These are phyloP conservation scores for Zygoascus ofunaensis DNA, from an alignment of 805 yeast genomes.

Conservation along the genomic window DNA sequence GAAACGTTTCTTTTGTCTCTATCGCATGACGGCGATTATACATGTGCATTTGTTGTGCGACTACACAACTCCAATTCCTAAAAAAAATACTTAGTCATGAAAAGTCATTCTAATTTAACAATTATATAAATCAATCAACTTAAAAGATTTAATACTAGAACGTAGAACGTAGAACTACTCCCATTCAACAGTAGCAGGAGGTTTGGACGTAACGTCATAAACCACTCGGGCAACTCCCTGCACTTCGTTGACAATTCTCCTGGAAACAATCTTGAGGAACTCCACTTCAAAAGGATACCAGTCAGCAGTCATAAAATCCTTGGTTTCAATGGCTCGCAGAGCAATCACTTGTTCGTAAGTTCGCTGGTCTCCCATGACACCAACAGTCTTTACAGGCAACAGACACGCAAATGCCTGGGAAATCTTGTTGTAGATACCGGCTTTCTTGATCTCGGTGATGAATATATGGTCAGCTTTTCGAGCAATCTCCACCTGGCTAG, in stretches of 20 bases:
- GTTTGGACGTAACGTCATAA: constrained; percentile 96
- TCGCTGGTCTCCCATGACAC: constrained; percentile 99
- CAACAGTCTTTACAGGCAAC: constrained; percentile 95
- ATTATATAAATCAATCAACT: not conserved
- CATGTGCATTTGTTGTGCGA: constrained; percentile 49
- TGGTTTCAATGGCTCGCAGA: constrained; percentile 93
- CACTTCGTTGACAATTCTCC: constrained; percentile 97
- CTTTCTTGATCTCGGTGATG: constrained; percentile 89
- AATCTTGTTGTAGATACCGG: constrained; percentile 85
- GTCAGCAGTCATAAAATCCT: constrained; percentile 99
- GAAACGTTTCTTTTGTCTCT: constrained; percentile 48
- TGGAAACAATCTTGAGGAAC: constrained; percentile 85
- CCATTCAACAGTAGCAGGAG: constrained; percentile 99
- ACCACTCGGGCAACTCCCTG: constrained; percentile 99
- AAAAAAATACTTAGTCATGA: no score
- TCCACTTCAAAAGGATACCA: constrained; percentile 92
- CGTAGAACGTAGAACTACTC: constrained; percentile 43
- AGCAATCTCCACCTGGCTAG: constrained; percentile 87
- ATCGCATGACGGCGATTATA: constrained; percentile 56
- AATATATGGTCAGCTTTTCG: constrained; percentile 94
- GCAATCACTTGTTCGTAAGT: constrained; percentile 99
- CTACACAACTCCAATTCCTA: not conserved
- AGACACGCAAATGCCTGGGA: constrained; percentile 97
- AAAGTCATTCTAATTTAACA: no score
- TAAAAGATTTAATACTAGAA: not conserved